phyloP scores from a whole-genome alignment of 1,139 yeast species.

The Pichia sp. region DNA sequence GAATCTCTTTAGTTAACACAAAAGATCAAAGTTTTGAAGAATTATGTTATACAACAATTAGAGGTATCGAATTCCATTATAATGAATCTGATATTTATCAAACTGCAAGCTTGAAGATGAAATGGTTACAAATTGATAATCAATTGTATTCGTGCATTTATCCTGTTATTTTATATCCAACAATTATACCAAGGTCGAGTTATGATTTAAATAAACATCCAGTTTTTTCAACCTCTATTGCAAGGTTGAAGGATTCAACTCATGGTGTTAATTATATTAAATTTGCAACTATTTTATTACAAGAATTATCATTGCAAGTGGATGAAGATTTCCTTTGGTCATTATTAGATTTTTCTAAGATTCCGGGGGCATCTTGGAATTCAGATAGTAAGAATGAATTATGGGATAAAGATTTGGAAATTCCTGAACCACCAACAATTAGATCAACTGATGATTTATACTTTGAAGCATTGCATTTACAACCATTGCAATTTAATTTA shows the following conservation, averaged over 20 bases:
- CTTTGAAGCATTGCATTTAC: slow-evolving; percentile 88
- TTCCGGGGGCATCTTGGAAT: slow-evolving; percentile 69
- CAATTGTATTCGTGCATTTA: slow-evolving; percentile 83
- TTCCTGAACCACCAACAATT: slow-evolving; percentile 68
- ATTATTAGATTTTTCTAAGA: slow-evolving; percentile 66
- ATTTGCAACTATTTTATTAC: slow-evolving; percentile 82
- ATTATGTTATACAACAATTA: slow-evolving; percentile 68
- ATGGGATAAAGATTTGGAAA: slow-evolving; percentile 54
- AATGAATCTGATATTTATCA: slow-evolving; percentile 83
- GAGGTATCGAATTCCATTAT: slow-evolving; percentile 76
- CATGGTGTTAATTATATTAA: slow-evolving; percentile 89
- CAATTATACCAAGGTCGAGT: slow-evolving; percentile 78
- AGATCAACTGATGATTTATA: slow-evolving; percentile 64
- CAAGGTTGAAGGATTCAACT: slow-evolving; percentile 77
- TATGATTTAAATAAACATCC: slow-evolving; percentile 88
- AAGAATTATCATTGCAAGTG: slow-evolving; percentile 85
- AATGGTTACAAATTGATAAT: slow-evolving; percentile 94
- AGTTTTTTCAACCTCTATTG: slow-evolving; percentile 75
- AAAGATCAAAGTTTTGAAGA: slow-evolving; percentile 50
- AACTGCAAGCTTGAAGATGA: slow-evolving; percentile 69
- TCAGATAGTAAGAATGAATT: slow-evolving; percentile 41
- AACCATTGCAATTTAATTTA: slow-evolving; percentile 81
- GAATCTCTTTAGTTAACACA: slow-evolving; percentile 74
- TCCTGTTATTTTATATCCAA: slow-evolving; percentile 89
- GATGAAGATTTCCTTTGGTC: slow-evolving; percentile 93